Percentiles rank a stretch among this genome's conserved stretches.
Evolutionary conservation across 176 grass and related monocot species (phyloP).

Genomic region (Carex kokanica): DNA sequence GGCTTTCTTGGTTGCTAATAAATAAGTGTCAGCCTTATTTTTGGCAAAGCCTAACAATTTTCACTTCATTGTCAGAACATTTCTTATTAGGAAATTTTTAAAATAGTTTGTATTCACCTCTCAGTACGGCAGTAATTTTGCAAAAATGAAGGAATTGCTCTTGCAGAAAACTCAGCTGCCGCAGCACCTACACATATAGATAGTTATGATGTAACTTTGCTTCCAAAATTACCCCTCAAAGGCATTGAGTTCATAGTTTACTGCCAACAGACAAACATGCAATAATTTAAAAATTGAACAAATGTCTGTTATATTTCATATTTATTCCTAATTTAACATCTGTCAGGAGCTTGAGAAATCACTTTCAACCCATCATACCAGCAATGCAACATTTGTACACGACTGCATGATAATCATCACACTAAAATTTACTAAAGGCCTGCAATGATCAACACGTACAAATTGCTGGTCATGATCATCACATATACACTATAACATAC

Average conservation of each 20-base stretch:
- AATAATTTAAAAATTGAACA: neutral
- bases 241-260: neutral
- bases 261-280: too few species aligned
- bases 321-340: neutral
- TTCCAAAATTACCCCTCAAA: neutral
- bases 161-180: conserved; percentile 90
- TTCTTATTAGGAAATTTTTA: neutral
- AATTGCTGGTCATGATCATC: neutral
- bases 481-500: conserved; percentile 30
- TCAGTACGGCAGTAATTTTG: conserved; percentile 39
- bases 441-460: neutral
- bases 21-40: conserved; percentile 14
- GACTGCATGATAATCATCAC: neutral
- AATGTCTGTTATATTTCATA: neutral
- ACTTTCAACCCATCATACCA: neutral
- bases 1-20: neutral
- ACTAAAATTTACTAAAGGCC: neutral
- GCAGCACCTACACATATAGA: conserved; percentile 63
- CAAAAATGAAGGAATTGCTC: conserved; percentile 76
- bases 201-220: conserved; percentile 29
- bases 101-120: conserved; percentile 39
- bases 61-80: neutral
- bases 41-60: conserved; percentile 20
- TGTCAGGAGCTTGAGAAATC: neutral
- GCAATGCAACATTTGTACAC: neutral